Conservation (phyloP, 2,329 filamentous ascomycete species). For the Beauveria sp. region DNA sequence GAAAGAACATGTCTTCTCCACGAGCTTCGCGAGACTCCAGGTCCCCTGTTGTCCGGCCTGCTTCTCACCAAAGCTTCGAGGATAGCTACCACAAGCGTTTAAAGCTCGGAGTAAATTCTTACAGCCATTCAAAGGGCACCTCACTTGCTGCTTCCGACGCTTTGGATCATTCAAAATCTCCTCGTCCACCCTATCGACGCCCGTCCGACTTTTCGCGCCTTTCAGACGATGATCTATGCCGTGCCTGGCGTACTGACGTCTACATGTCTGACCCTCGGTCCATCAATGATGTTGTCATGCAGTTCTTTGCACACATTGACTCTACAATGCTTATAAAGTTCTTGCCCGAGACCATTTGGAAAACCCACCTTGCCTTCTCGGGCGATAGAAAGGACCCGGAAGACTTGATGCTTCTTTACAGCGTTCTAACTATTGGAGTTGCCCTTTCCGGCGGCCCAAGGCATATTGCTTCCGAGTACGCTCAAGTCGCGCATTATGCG, state of each 20-base stretch:
- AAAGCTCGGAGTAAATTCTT: slow-evolving; percentile 40
- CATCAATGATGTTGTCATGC: slow-evolving; percentile 29
- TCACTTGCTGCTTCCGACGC: slow-evolving; percentile 23
- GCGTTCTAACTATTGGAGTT: slow-evolving; percentile 32
- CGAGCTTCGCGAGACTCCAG: slow-evolving; percentile 26
- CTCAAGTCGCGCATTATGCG: slow-evolving; percentile 50
- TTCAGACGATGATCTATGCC: slow-evolving; percentile 39
- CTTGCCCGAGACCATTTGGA: slow-evolving; percentile 32
- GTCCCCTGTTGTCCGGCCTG: not conserved
- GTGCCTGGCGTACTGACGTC: slow-evolving; percentile 43
- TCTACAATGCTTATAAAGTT: slow-evolving; percentile 34
- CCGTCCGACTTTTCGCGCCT: slow-evolving; percentile 37
- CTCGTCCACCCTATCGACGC: slow-evolving; percentile 28
- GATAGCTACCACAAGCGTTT: slow-evolving; percentile 34
- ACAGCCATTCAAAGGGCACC: slow-evolving; percentile 27
- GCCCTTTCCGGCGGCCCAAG: slow-evolving; percentile 30
- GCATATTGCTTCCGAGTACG: slow-evolving; percentile 31
- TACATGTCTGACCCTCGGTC: slow-evolving; percentile 36
- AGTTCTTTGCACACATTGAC: slow-evolving; percentile 36
- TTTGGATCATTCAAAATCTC: slow-evolving; percentile 30
- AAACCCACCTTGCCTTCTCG: slow-evolving; percentile 27
- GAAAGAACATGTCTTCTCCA: slow-evolving; percentile 23
- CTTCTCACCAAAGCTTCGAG: not conserved
- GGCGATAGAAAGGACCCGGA: slow-evolving; percentile 31
- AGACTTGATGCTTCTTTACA: slow-evolving; percentile 40